Base-by-base conservation (phyloP, 1,284 basidiomycete species). In the Acaromyces ingoldii region DNA sequence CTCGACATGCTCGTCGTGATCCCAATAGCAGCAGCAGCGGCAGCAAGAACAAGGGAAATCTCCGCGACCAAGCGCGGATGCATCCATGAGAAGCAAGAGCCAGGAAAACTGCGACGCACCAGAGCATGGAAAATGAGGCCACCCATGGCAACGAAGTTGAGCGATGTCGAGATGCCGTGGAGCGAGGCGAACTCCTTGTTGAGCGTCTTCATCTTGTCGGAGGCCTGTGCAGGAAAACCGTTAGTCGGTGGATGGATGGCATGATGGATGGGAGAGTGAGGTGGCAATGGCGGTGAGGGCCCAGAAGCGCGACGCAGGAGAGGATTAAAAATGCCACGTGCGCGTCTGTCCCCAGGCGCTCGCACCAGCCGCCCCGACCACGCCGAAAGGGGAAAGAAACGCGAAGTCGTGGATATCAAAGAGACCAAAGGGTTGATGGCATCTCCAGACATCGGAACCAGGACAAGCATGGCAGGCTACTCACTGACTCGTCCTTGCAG, bases 131-230 rank as follows among this genome's bases (percentile, higher is more conserved):
- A 19, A 22, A 38, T 19, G 6, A 54, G 44, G 21, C 51, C 49
- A 24, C 50, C 52, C 21, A 54, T 24, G 21, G 49, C 11, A 13
- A 28, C 36, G 3, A 54, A 34, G 33, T 49, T 54, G 49, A 54
- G 52, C 15, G 28, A 13, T 19, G 21, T 37, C 21, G 37, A 41
- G 37, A 49, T 31, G 22, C 31, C 22, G 52, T 49, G 46, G 21
- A 37, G 19, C 21, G 17, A 9, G 31, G 33, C 37, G 43, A 54
- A 51, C 26, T 96, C 34, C 25, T 53, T 53, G 49, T 33, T 37
- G n/a, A 54, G 34, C n/a, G 15, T 38, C 28, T 54, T 19, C 36
- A 54, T 48, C 52, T 54, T 54, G 51, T 54, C 31, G 11, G 52
- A 54, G 43, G 47, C 43, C 51, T 53, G 51, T 46, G 19, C n/a